Evolutionary conservation across 352 stramenopile genomes (phyloP).

Genomic region (Pythium rhizo-oryzae): DNA sequence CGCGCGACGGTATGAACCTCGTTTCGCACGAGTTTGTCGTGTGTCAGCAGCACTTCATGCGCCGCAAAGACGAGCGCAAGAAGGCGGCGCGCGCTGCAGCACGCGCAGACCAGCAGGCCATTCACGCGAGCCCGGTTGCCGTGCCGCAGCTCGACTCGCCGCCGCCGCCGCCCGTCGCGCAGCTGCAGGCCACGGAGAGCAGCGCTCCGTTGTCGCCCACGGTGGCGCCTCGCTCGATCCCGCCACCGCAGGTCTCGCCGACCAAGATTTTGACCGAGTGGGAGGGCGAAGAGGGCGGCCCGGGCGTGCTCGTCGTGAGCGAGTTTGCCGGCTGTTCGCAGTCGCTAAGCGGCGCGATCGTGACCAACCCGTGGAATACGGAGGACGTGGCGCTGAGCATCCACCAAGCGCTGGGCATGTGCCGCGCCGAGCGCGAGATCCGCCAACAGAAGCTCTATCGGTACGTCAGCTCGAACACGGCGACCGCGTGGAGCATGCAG

Average conservation of each 20-base stretch:
- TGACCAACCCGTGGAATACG: conserved; percentile 90
- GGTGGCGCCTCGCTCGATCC: not conserved
- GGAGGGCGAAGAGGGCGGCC: conserved; percentile 79
- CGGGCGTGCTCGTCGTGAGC: conserved; percentile 85
- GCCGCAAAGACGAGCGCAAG: conserved; percentile 68
- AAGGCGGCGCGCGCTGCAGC: conserved; percentile 46
- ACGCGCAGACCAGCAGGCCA: conserved; percentile 34
- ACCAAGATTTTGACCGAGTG: conserved; percentile 70
- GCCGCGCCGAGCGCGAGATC: conserved; percentile 81
- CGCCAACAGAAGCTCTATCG: conserved; percentile 84
- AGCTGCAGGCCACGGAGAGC: not conserved
- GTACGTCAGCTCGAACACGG: conserved; percentile 88
- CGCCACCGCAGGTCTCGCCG: conserved; percentile 37
- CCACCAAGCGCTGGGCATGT: conserved; percentile 74
- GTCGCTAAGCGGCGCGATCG: conserved; percentile 87
- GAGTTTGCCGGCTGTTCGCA: conserved; percentile 90
- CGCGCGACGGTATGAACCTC: conserved; percentile 91
- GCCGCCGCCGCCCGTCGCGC: not conserved
- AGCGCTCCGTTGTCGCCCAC: not conserved
- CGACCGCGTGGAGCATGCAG: conserved; percentile 83
- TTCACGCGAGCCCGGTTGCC: conserved; percentile 49
- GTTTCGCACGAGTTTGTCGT: conserved; percentile 91
- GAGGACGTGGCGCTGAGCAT: conserved; percentile 75
- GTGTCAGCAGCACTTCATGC: conserved; percentile 86
- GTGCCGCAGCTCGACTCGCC: conserved; percentile 32